phyloP scores from a whole-genome alignment of 495 filamentous ascomycete species.

The Penicillium flavigenum region DNA sequence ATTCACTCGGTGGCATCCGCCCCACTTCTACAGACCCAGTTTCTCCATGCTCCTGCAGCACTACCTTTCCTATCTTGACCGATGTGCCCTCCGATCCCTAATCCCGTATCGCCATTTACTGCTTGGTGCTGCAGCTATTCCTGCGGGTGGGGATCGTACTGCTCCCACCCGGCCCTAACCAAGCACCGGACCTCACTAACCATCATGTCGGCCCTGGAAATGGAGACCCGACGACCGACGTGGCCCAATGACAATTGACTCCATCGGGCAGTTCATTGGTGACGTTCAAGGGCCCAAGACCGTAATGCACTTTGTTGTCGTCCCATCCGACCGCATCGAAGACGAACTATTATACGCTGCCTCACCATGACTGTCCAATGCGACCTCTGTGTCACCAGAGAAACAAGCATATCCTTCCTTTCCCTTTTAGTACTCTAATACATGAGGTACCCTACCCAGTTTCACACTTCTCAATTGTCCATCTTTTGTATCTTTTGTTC shows the following conservation, averaged over 20 bases:
- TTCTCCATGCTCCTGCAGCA: constrained; percentile 27
- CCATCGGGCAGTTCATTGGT: constrained; percentile 40
- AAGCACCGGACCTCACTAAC: constrained; percentile 27
- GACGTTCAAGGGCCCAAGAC: constrained; percentile 37
- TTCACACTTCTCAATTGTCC: constrained; percentile 28
- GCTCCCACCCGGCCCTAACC: constrained; percentile 36
- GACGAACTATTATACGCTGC: constrained; percentile 45
- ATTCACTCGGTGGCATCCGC: constrained; percentile 21
- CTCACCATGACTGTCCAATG: constrained; percentile 38
- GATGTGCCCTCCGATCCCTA: constrained; percentile 18
- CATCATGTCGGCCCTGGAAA: constrained; percentile 22
- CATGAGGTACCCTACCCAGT: constrained; percentile 31
- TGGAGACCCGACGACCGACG: constrained; percentile 34
- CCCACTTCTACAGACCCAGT: constrained; percentile 25
- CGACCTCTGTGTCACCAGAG: constrained; percentile 21
- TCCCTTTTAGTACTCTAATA: constrained; percentile 35
- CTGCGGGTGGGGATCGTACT: constrained; percentile 29
- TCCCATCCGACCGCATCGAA: constrained; percentile 34
- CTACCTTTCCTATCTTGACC: constrained; percentile 27
- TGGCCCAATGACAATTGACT: constrained; percentile 43
- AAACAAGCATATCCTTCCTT: constrained; percentile 33
- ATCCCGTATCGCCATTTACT: constrained; percentile 21
- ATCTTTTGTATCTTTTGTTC: constrained; percentile 25
- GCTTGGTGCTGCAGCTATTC: constrained; percentile 26
- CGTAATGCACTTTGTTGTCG: constrained; percentile 28